These are phyloP conservation scores for Phaseolus coccineus DNA, from an alignment of 331 rosid species.

Conservation along the genomic window DNA sequence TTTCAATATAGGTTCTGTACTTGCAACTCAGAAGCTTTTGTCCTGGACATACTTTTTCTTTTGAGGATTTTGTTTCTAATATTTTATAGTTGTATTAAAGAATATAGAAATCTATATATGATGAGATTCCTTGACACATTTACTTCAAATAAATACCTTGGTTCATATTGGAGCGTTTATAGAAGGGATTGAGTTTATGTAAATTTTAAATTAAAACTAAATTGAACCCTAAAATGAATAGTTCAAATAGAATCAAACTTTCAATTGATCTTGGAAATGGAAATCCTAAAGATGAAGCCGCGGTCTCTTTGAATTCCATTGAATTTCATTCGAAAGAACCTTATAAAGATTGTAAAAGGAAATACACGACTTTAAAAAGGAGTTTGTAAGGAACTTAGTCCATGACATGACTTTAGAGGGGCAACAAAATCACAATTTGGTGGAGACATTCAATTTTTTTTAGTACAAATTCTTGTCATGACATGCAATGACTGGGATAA, in stretches of 20 bases:
- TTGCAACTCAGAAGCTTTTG: neutral
- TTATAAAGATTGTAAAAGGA: constrained; percentile 4
- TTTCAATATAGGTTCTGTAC: constrained; percentile 16
- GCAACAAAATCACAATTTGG: neutral
- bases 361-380: neutral
- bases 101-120: constrained; percentile 25
- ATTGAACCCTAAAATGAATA: neutral
- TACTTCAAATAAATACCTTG: constrained; percentile 9
- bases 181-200: constrained; percentile 7
- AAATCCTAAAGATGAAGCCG: neutral
- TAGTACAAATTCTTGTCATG: neutral
- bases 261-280: constrained; percentile 28
- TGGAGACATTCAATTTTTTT: constrained; percentile 10
- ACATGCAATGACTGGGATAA: neutral
- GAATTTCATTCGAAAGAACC: constrained; percentile 7
- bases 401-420: neutral
- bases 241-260: constrained; percentile 16
- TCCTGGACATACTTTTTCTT: constrained; percentile 17
- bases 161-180: constrained; percentile 16
- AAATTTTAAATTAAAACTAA: neutral
- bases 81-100: constrained; percentile 25
- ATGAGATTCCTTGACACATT: constrained; percentile 18
- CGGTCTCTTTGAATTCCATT: neutral
- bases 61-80: constrained; percentile 38
- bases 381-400: neutral